Evolutionary conservation across 1,139 yeast genomes (phyloP), one percentile per base, ranked within the genome.

Genomic region (Pichia sp.): DNA sequence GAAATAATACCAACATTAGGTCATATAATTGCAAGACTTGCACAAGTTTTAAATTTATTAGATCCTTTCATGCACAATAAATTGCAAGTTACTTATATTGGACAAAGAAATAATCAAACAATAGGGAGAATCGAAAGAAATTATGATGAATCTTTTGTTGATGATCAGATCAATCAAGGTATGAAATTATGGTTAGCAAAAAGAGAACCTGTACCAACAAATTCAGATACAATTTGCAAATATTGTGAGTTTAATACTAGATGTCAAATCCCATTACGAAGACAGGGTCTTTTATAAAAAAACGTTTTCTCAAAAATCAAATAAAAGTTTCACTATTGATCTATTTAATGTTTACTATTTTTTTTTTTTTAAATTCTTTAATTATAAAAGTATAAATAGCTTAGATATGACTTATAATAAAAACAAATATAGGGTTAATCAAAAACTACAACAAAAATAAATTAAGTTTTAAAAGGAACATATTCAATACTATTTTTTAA

Each of bases 141-240:
- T 53, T 64, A 70, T 42, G 55, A 57, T 12, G 45, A 51, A 0
- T 57, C 53, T 6, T 52, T 74, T 1, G 46, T 46, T 26, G 12
- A 58, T 1, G 37, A 51, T 5, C 63, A 68, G 11, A 57, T 73
- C 2, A 40, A 51, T 0, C 51, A 59, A 10, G 68, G 80, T 4
- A 51, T 73, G 40, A 53, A 57, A 16, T 75, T 78, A 51, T 81
- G 87, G 86, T 65, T 67, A 51, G 87, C 87, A 0, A 52, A 60
- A 24, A 61, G 80, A 35, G 55, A 56, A 4, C 82, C 86, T 0
- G 53, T 53, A 34, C 68, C 68, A 1, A 70, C 73, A 0, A 49
- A 56, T 20, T 50, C 51, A 35, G 62, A 60, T 36, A 46, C 58
- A 45, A 55, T 51, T 2, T 80, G 87, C 58, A 66, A 63, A n/a